Evolutionary conservation across 176 grass and related monocot genomes (phyloP).

Genomic region (Rhynchospora breviuscula): DNA sequence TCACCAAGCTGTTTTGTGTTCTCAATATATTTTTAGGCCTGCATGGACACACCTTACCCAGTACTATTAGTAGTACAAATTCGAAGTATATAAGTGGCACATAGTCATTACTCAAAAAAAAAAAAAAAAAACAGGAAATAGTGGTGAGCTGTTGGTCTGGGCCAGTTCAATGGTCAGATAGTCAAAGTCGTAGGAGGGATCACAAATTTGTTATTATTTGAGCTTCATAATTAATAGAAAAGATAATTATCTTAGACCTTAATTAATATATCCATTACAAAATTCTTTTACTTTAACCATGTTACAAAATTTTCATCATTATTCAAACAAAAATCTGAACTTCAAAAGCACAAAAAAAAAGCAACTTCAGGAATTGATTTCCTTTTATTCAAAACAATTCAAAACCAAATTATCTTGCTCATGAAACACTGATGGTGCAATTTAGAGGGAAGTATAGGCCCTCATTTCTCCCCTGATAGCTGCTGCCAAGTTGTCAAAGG

Average conservation of each 20-base stretch:
- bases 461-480: conserved; percentile 73
- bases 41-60: not conserved
- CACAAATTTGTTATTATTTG: not conserved
- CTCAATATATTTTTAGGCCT: not conserved
- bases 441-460: conserved; percentile 24
- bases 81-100: not conserved
- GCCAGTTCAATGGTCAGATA: not conserved
- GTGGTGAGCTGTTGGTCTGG: not conserved
- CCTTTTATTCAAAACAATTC: conserved; percentile 21
- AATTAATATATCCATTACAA: not conserved
- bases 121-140: not conserved
- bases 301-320: conserved; percentile 3
- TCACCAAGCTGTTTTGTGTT: not conserved
- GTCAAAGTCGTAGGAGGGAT: not conserved
- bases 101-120: not conserved
- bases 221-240: not conserved
- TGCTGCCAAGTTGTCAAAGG: conserved; percentile 52
- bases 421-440: not conserved
- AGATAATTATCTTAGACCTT: not conserved
- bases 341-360: conserved; percentile 2
- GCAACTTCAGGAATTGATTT: not conserved
- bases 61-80: not conserved
- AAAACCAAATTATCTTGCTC: conserved; percentile 6
- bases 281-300: not conserved
- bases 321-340: not conserved